Conservation (phyloP, 106 monocot species). For the Cymbidium sinense region DNA sequence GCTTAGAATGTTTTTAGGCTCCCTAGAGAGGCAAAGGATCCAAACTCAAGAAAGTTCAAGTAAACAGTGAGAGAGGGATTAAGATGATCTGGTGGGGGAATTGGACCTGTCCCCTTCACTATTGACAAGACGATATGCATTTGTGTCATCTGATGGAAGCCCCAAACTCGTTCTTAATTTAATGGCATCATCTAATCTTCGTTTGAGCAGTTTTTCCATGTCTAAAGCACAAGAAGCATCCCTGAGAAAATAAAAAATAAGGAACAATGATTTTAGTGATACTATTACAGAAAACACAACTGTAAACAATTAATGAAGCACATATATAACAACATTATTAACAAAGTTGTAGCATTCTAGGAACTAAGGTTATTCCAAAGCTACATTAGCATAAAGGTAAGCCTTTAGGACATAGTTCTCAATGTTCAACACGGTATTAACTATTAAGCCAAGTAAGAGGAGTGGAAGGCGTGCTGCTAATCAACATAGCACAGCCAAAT, state of each 20-base stretch:
- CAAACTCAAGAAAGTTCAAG: background rate
- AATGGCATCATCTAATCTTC: constrained; percentile 69
- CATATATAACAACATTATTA: background rate
- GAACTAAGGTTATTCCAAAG: background rate
- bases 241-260: constrained; percentile 29
- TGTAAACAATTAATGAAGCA: background rate
- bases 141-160: constrained; percentile 74
- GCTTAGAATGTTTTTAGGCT: background rate
- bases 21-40: background rate
- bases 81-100: background rate
- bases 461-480: background rate
- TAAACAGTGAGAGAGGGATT: background rate
- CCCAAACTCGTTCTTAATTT: constrained; percentile 62
- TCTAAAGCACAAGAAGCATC: constrained; percentile 60
- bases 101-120: constrained; percentile 96
- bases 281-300: background rate
- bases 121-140: constrained; percentile 83
- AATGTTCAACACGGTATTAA: background rate
- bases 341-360: background rate
- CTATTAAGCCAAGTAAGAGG: background rate
- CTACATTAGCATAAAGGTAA: background rate
- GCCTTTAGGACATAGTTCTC: background rate
- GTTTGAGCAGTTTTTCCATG: constrained; percentile 79
- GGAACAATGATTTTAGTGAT: background rate
- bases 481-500: background rate